These are phyloP conservation scores for Priceomyces carsonii DNA, from an alignment of 805 yeast species.

Conservation along the genomic window DNA sequence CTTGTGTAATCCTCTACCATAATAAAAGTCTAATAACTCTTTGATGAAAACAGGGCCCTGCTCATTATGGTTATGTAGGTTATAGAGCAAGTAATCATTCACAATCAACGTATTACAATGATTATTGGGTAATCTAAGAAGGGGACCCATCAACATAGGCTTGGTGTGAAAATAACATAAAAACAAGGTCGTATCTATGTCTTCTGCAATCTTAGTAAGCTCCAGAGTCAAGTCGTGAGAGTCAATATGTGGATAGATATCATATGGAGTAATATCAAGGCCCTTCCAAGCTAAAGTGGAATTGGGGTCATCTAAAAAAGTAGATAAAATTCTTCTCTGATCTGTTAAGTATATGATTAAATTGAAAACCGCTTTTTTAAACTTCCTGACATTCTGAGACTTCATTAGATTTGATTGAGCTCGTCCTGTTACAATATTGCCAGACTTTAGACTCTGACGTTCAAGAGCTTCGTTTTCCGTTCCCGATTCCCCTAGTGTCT, in stretches of 20 bases:
- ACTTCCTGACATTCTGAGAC: slow-evolving; percentile 24
- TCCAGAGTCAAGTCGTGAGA: slow-evolving; percentile 19
- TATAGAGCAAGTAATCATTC: slow-evolving; percentile 47
- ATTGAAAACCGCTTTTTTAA: slow-evolving; percentile 37
- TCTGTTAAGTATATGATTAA: slow-evolving; percentile 53
- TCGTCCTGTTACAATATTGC: not conserved
- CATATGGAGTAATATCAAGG: slow-evolving; percentile 39
- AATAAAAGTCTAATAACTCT: slow-evolving; percentile 79
- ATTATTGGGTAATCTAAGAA: slow-evolving; percentile 71
- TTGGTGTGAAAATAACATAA: slow-evolving; percentile 68
- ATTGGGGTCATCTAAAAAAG: slow-evolving; percentile 35
- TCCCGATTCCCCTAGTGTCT: slow-evolving; percentile 10
- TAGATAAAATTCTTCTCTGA: slow-evolving; percentile 48
- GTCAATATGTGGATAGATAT: slow-evolving; percentile 39
- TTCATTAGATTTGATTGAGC: slow-evolving; percentile 9
- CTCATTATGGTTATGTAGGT: slow-evolving; percentile 24
- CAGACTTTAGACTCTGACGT: slow-evolving; percentile 2
- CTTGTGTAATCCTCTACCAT: slow-evolving; percentile 57
- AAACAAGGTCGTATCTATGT: slow-evolving; percentile 79
- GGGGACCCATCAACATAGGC: slow-evolving; percentile 77
- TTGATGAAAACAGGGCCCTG: slow-evolving; percentile 44
- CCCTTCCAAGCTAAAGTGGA: slow-evolving; percentile 45
- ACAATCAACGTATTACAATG: slow-evolving; percentile 69
- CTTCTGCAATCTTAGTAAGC: slow-evolving; percentile 34
- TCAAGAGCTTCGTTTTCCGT: slow-evolving; percentile 9